Conservation (phyloP, 164 flowering plant genomes). For the Dillenia suffruticosa region DNA sequence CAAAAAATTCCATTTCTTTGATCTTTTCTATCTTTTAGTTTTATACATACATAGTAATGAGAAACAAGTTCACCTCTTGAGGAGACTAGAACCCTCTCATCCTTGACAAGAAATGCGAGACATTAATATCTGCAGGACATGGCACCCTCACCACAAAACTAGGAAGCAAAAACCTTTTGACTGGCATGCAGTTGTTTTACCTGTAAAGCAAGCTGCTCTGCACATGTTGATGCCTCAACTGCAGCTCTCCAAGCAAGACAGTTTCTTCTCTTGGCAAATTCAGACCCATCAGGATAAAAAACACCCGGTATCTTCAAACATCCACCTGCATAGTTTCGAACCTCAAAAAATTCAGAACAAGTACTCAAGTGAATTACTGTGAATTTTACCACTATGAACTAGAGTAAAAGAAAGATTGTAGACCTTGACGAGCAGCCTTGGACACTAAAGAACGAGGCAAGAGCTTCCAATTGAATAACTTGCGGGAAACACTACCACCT, state of each 20-base stretch:
- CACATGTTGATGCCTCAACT: slow-evolving; percentile 61
- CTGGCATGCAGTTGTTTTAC: slow-evolving; percentile 21
- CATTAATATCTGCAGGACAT: too few relatives aligned
- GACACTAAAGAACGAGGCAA: slow-evolving; percentile 62
- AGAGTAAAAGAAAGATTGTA: slow-evolving; percentile 4
- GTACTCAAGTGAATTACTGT: slow-evolving; percentile 13
- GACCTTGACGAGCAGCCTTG: slow-evolving; percentile 91
- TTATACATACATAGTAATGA: too few relatives aligned
- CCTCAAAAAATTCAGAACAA: slow-evolving; percentile 28
- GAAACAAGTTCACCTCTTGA: too few relatives aligned
- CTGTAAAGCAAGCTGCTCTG: slow-evolving; percentile 81
- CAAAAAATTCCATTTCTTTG: too few relatives aligned
- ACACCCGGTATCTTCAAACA: slow-evolving; percentile 67
- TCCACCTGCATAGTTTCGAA: slow-evolving; percentile 68
- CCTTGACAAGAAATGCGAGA: too few relatives aligned
- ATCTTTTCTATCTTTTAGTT: too few relatives aligned
- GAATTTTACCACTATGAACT: slow-evolving; percentile 1
- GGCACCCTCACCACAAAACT: too few relatives aligned
- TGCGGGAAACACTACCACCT: slow-evolving; percentile 83
- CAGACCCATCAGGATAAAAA: slow-evolving; percentile 74
- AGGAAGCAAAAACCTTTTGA: too few relatives aligned
- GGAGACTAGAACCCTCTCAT: too few relatives aligned
- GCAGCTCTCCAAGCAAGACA: slow-evolving; percentile 78
- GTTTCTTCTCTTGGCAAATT: slow-evolving; percentile 64
- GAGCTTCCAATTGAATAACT: slow-evolving; percentile 73